phyloP scores from a whole-genome alignment of 352 stramenopile genomes.

The Phytophthora pluvialis region DNA sequence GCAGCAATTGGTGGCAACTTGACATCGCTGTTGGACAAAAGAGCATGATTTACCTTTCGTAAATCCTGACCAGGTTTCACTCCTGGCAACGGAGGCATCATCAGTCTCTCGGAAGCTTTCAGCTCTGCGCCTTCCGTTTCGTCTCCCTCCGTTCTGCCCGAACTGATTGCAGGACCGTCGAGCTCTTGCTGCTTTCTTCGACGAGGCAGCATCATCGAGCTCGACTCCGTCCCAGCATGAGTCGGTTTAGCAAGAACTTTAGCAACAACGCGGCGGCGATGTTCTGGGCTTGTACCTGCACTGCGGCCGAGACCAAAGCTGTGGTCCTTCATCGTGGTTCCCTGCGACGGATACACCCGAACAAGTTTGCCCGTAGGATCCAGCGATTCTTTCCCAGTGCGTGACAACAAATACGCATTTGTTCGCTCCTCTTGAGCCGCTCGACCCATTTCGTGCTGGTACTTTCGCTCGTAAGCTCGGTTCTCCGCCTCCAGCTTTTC shows the following conservation, averaged over 20 bases:
- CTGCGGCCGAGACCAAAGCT: conserved; percentile 75
- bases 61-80: conserved; percentile 39
- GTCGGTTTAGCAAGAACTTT: conserved; percentile 50
- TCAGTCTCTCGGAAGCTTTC: conserved; percentile 10
- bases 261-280: conserved; percentile 51
- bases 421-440: conserved; percentile 59
- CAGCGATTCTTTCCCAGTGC: conserved; percentile 63
- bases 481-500: conserved; percentile 50
- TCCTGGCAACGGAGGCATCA: conserved; percentile 23
- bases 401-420: conserved; percentile 57
- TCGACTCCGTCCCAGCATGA: conserved; percentile 34
- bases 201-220: conserved; percentile 39
- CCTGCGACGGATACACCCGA: conserved; percentile 73
- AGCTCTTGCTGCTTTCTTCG: neutral
- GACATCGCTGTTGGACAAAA: conserved; percentile 22
- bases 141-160: conserved; percentile 11
- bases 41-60: conserved; percentile 39
- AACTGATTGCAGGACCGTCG: neutral
- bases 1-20: conserved; percentile 26
- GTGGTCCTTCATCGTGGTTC: conserved; percentile 72
- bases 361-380: conserved; percentile 69
- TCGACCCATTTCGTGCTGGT: conserved; percentile 75
- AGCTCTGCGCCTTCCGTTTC: conserved; percentile 15
- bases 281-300: conserved; percentile 44
- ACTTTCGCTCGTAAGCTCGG: conserved; percentile 65